Percentiles rank a stretch among this genome's conserved stretches.
Evolutionary conservation across 441 rosid species (phyloP).

Genomic region (Euphorbia schlechtendalii): DNA sequence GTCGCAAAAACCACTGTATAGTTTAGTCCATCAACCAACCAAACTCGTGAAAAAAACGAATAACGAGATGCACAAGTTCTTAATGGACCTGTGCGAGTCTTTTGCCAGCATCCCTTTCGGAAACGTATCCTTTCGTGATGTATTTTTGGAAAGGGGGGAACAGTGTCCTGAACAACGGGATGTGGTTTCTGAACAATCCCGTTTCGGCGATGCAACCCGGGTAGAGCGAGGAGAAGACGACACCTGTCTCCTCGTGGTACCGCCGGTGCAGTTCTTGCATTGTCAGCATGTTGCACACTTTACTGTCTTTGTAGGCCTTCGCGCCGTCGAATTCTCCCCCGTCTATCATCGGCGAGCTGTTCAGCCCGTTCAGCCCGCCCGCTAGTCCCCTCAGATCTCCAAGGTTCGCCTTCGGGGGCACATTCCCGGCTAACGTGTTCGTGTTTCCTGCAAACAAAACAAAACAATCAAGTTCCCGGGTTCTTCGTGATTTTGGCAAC

Average conservation of each 20-base stretch:
- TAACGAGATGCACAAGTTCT: no score
- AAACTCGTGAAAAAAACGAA: no score
- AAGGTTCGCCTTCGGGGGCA: slow-evolving; percentile 87
- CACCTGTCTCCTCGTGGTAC: slow-evolving; percentile 71
- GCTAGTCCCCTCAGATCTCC: slow-evolving; percentile 85
- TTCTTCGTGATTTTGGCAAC: background rate
- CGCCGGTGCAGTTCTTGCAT: slow-evolving; percentile 89
- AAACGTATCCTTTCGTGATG: slow-evolving; percentile 84
- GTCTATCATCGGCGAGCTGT: slow-evolving; percentile 76
- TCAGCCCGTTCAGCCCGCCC: slow-evolving; percentile 55
- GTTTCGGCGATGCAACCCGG: slow-evolving; percentile 98
- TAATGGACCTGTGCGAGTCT: slow-evolving; percentile 93
- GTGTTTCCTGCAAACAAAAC: slow-evolving; percentile 54
- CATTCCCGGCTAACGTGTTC: slow-evolving; percentile 85
- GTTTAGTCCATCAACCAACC: no score
- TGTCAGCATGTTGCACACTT: slow-evolving; percentile 88
- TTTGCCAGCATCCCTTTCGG: slow-evolving; percentile 89
- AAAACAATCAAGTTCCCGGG: slow-evolving; percentile 3
- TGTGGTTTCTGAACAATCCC: slow-evolving; percentile 82
- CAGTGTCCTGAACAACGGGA: slow-evolving; percentile 65
- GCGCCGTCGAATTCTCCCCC: slow-evolving; percentile 95
- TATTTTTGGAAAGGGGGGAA: slow-evolving; percentile 94
- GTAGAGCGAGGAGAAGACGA: slow-evolving; percentile 79
- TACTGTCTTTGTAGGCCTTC: slow-evolving; percentile 91
- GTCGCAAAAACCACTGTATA: slow-evolving; percentile 11